phyloP scores from a whole-genome alignment of 371 early-diverging fungal genomes.

The Umbelopsis sp. region DNA sequence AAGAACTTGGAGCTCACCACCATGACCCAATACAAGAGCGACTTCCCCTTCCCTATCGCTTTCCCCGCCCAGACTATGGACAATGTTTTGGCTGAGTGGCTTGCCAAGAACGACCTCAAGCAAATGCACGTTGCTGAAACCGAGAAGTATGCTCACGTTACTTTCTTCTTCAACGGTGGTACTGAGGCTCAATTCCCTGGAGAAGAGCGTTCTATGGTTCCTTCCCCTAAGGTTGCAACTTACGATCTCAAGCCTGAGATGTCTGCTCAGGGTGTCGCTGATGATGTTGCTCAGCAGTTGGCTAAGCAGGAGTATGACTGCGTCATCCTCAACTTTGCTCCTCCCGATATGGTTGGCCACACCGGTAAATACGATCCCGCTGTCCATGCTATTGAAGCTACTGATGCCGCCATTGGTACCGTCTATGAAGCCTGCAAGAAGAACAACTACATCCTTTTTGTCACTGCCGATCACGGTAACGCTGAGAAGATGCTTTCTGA shows the following conservation, averaged over 20 bases:
- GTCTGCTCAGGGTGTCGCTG: slow-evolving; percentile 89
- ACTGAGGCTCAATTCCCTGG: slow-evolving; percentile 84
- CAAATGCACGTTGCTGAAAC: slow-evolving; percentile 99
- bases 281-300: slow-evolving; percentile 88
- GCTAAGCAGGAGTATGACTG: slow-evolving; percentile 84
- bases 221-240: slow-evolving; percentile 96
- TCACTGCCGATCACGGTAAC: slow-evolving; percentile 99
- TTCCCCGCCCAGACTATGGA: slow-evolving; percentile 97
- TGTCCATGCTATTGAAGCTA: slow-evolving; percentile 89
- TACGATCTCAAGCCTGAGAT: slow-evolving; percentile 98
- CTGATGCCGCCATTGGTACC: slow-evolving; percentile 94
- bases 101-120: slow-evolving; percentile 79
- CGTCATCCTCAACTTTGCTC: slow-evolving; percentile 99
- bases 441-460: slow-evolving; percentile 90
- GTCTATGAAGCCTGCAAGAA: slow-evolving; percentile 92
- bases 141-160: slow-evolving; percentile 99
- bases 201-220: slow-evolving; percentile 92
- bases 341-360: slow-evolving; percentile 99
- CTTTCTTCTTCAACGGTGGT: slow-evolving; percentile 99
- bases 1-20: slow-evolving; percentile 85
- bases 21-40: slow-evolving; percentile 98
- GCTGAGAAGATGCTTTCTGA: slow-evolving; percentile 98
- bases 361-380: slow-evolving; percentile 98
- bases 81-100: slow-evolving; percentile 97
- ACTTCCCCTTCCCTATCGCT: slow-evolving; percentile 89